Base-by-base conservation (phyloP, 1,139 yeast species). In the Zygoascus meyerae region DNA sequence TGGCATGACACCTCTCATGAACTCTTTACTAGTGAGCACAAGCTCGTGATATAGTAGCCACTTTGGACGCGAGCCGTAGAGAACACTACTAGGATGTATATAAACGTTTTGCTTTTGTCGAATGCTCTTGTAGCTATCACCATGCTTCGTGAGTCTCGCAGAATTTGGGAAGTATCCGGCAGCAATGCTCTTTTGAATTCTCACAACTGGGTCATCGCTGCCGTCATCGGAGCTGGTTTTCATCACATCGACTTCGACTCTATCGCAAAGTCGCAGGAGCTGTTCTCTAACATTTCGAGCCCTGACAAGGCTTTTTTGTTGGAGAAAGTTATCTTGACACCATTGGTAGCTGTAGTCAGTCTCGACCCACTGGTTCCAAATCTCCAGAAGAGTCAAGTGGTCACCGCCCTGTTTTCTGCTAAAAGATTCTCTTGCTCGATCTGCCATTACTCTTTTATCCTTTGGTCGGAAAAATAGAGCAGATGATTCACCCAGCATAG, bases 241-340 rank as follows among this genome's bases (percentile, higher is more conserved):
- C 11, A 51, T 36, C 9, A 68, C 53, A 14, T 61, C 63, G 11
- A 79, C 65, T 3, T 85, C 90, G 11, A 79, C 75, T 42, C 80
- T 75, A 4, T 69, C 72, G 58, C 95, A 83, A 31, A 87, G 68
- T 17, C 75, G 65, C 39, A 71, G 72, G 15, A 92, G 65, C 60
- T 92, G 98, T 26, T 78, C 79, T 31, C 89, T 72, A 1, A 90
- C 83, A 51, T 83, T 86, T 45, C 82, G 69, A 0, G 83, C 92
- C 37, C 96, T 69, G 35, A 70, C 69, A 56, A 92, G 64, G 0
- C 95, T 78, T 61, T 83, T 81, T 64, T 77, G 77, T 61, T 92
- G 97, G 3, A 92, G 60, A 59, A 78, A 87, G 59, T 86, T 81
- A 56, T 89, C 97, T 55, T 77, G 79, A 55, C 97, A 90, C 98